Evolutionary conservation across 306 rosid species (phyloP).

Genomic region (Datisca glomerata): DNA sequence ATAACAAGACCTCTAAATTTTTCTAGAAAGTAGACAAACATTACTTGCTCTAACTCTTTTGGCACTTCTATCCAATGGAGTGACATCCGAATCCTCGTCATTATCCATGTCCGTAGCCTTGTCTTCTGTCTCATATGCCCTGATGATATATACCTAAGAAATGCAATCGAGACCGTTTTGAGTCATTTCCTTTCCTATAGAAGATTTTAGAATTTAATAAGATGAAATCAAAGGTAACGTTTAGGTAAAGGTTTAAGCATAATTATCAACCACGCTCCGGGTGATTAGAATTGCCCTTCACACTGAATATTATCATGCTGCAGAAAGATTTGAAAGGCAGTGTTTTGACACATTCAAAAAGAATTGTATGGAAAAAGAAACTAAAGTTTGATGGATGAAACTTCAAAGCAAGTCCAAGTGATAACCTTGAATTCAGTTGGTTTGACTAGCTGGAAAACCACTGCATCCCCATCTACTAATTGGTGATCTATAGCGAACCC

Average conservation of each 20-base stretch:
- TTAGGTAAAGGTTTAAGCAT: background rate
- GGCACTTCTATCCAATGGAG: background rate
- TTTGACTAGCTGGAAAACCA: conserved; percentile 42
- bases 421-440: conserved; percentile 44
- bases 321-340: background rate
- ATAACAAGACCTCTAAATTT: background rate
- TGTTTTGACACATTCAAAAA: too few relatives aligned
- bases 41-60: conserved; percentile 9
- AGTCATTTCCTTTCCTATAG: too few relatives aligned
- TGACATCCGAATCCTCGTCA: background rate
- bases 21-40: background rate
- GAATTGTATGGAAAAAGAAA: background rate
- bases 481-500: conserved; percentile 46
- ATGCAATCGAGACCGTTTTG: background rate
- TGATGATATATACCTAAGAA: conserved; percentile 15
- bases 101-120: background rate
- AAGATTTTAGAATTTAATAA: too few relatives aligned
- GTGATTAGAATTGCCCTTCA: too few relatives aligned
- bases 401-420: background rate
- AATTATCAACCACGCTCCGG: too few relatives aligned
- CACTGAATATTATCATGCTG: too few relatives aligned
- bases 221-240: background rate
- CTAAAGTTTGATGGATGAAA: background rate
- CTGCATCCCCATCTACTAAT: conserved; percentile 52
- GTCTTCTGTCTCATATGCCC: conserved; percentile 6